Conservation (phyloP, 2,329 filamentous ascomycete species). For the Ambrosiella beaveri region DNA sequence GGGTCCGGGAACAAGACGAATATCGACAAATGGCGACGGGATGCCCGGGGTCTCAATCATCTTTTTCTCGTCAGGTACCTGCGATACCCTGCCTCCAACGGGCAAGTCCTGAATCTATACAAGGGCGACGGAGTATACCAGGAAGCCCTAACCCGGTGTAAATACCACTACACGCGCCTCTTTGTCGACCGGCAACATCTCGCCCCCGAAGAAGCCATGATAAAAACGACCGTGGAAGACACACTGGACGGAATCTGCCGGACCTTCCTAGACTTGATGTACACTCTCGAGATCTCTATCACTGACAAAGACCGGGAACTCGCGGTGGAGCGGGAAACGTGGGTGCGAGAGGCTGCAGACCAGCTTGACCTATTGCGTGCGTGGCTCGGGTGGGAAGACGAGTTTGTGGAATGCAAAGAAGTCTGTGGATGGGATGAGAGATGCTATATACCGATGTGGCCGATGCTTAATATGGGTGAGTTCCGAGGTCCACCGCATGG, state of each 20-base stretch:
- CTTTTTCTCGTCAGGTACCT: slow-evolving; percentile 27
- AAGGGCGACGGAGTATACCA: slow-evolving; percentile 21
- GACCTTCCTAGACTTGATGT: slow-evolving; percentile 25
- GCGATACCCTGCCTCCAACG: slow-evolving; percentile 23
- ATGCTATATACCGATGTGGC: slow-evolving; percentile 36
- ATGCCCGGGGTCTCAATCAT: slow-evolving; percentile 24
- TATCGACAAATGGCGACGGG: slow-evolving; percentile 19
- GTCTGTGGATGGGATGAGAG: slow-evolving; percentile 27
- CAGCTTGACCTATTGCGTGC: slow-evolving; percentile 25
- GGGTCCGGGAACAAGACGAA: slow-evolving; percentile 15
- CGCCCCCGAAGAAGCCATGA: slow-evolving; percentile 20
- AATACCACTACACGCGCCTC: slow-evolving; percentile 23
- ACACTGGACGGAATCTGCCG: slow-evolving; percentile 25
- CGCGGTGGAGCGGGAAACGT: background rate
- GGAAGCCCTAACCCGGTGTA: slow-evolving; percentile 25
- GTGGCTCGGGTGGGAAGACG: slow-evolving; percentile 33
- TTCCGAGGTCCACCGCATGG: slow-evolving; percentile 9
- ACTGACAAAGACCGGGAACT: background rate
- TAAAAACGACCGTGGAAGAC: slow-evolving; percentile 25
- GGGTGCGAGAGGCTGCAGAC: background rate
- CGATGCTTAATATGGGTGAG: slow-evolving; percentile 18
- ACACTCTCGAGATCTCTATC: slow-evolving; percentile 17
- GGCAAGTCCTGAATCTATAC: background rate
- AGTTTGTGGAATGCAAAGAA: slow-evolving; percentile 25
- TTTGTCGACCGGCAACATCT: slow-evolving; percentile 17